Conservation (phyloP, 2,329 filamentous ascomycete species). For the Penicillium olsonii region DNA sequence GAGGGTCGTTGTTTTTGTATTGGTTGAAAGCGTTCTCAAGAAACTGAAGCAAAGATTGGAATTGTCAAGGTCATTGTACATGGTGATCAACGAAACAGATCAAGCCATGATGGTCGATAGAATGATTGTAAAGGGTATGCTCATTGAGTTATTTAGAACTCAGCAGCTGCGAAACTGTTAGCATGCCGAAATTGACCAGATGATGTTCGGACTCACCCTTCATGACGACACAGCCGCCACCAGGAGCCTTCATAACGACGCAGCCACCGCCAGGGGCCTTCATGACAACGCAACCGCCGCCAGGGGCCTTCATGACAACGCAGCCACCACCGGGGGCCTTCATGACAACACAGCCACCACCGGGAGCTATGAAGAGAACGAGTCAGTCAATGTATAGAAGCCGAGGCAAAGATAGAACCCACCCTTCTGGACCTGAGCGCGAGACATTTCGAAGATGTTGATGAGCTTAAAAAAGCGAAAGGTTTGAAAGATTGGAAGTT, state of each 20-base stretch:
- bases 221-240: slow-evolving; percentile 11
- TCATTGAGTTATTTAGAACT: slow-evolving; percentile 4
- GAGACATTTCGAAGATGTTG: slow-evolving; percentile 29
- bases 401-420: not conserved
- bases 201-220: not conserved
- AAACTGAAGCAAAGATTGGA: not conserved
- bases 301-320: slow-evolving; percentile 7
- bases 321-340: slow-evolving; percentile 5
- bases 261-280: slow-evolving; percentile 8
- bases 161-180: slow-evolving; percentile 1
- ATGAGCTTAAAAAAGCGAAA: slow-evolving; percentile 18
- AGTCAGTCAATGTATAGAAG: slow-evolving; percentile 7
- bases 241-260: slow-evolving; percentile 18
- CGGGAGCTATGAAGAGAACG: slow-evolving; percentile 22
- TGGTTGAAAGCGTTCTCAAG: slow-evolving; percentile 7
- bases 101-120: slow-evolving; percentile 1
- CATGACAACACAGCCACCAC: slow-evolving; percentile 35
- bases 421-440: slow-evolving; percentile 29
- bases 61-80: not conserved
- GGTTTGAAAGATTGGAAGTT: slow-evolving; percentile 14
- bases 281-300: not conserved
- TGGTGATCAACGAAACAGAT: not conserved
- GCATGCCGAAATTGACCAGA: not conserved
- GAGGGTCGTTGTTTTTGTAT: slow-evolving; percentile 1
- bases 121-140: not conserved